Evolutionary conservation across 2,329 filamentous ascomycete genomes (phyloP).

Genomic region (Tolypocladium amazonense): DNA sequence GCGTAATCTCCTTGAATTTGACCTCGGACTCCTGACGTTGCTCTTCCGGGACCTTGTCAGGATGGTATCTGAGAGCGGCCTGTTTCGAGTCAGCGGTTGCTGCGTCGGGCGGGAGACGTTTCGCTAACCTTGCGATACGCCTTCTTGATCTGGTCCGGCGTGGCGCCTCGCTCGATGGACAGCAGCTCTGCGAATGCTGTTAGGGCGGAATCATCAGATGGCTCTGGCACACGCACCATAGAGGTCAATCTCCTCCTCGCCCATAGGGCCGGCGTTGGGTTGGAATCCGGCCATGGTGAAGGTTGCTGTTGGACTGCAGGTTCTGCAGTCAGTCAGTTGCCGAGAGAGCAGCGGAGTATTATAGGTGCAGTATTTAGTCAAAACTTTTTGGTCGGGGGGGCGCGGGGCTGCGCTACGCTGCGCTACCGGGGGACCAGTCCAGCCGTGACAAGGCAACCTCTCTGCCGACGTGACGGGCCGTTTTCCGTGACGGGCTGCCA

Average conservation of each 20-base stretch:
- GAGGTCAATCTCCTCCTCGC: slow-evolving; percentile 42
- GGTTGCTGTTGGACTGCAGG: background rate
- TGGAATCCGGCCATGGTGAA: background rate
- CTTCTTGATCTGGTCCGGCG: slow-evolving; percentile 79
- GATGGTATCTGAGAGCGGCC: slow-evolving; percentile 82
- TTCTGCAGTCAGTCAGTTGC: background rate
- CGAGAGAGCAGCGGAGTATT: background rate
- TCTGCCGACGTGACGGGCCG: background rate
- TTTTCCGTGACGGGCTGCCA: background rate
- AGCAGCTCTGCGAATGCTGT: slow-evolving; percentile 54
- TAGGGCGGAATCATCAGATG: background rate
- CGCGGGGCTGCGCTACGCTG: slow-evolving; percentile 3
- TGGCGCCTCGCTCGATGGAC: slow-evolving; percentile 60
- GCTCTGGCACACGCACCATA: slow-evolving; percentile 37
- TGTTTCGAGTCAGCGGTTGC: slow-evolving; percentile 22
- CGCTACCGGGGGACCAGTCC: background rate
- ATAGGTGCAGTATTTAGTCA: background rate
- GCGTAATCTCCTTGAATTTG: slow-evolving; percentile 85
- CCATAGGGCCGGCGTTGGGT: slow-evolving; percentile 9
- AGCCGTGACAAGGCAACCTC: too few relatives aligned
- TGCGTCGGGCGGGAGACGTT: background rate
- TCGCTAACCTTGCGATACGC: slow-evolving; percentile 78
- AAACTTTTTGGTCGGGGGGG: too few relatives aligned
- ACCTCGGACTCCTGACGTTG: slow-evolving; percentile 77
- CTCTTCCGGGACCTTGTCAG: slow-evolving; percentile 87